Evolutionary conservation across 176 grass and related monocot genomes (phyloP), one percentile per base, ranked within the genome.

Genomic region (Juncus inflexus): DNA sequence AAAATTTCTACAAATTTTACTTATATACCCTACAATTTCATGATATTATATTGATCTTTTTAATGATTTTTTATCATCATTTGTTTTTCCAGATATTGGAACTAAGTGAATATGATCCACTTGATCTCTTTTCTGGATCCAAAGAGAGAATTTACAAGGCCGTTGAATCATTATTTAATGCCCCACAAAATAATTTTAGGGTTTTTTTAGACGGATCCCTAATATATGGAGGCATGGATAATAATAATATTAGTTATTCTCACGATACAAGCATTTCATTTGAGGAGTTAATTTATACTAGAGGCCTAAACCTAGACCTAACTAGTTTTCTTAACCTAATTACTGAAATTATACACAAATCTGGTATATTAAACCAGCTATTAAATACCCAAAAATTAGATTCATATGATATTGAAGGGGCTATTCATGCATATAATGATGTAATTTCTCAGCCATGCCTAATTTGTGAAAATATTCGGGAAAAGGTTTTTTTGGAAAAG

Each of bases 331-430:
- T 81, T 49, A 79, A 97, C 12, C 74, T 97, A 59, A 47, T 97
- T 36, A 78, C 78, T 40, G 85, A 96, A 72, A 76, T 75, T 52
- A 83, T 91, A 66, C 76, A 49, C 0, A 86, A 55, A 59, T 97
- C 92, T 77, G 79, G 74, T 40, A 74, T 86, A 40, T 40, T 97
- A 37, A 37, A 55, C 67, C 74, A 54, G 60, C 87, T 97, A 42
- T 66, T 97, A 50, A 69, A 64, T 54, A 79, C 87, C 71, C 92
- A 97, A 79, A 84, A 91, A 65, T 66, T 91, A 61, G 87, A 97
- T 68, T 78, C 64, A 78, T 83, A 88, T 76, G 92, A 97, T 61
- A 91, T 97, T 12, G 92, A 97, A 80, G 92, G 85, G 40, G 92
- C 72, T 40, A 91, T 97, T 86, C 92, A 97, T 78, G 55, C 84